Evolutionary conservation across 805 yeast species (phyloP), one percentile per base, ranked within the genome.

Genomic region (Saccharomycopsis capsularis): DNA sequence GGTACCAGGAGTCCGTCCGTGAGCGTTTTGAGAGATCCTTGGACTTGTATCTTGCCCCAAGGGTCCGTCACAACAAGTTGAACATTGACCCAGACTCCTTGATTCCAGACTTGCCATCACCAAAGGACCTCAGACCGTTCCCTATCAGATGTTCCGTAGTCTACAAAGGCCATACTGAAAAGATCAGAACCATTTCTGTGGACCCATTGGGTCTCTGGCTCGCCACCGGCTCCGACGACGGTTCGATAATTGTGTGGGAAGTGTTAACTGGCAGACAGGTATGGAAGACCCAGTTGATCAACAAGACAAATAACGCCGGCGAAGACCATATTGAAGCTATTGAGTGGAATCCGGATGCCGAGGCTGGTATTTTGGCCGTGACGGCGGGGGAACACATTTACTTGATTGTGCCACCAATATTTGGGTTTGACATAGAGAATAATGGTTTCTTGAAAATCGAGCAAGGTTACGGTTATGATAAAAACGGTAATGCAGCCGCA

Each of bases 181-280:
- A 82, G 59, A 81, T 93, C 44, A 81, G 99, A 64, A 74, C 91
- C 2, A 61, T 93, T 25, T 78, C 90, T 6, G 76, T 91, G 42
- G 95, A 91, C 63, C 95, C 96, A 44, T 73, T 81, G 29, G 99
- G 99, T 3, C 73, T 84, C 58, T 93, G 96, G 93, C 71, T 93
- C 49, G 99, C 99, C 19, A 93, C 99, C 3, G 99, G 97, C 51
- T 85, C 95, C 16, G 98, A 93, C 63, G 99, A 93, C 63, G 98
- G 98, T 48, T 77, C 90, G 16, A 90, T 93, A 4, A 77, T 96
- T 58, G 75, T 93, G n/a, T 93, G 99, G 98, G 99, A 93, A 69
- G 82, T 89, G 18, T 69, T 89, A 52, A 87, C 97, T 3, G 99
- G 99, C 42, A 81, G 99, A 67, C 95, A 91, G 70, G 86, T 91